phyloP scores from a whole-genome alignment of 805 yeast species.

The Saccharomycopsis javanensis region DNA sequence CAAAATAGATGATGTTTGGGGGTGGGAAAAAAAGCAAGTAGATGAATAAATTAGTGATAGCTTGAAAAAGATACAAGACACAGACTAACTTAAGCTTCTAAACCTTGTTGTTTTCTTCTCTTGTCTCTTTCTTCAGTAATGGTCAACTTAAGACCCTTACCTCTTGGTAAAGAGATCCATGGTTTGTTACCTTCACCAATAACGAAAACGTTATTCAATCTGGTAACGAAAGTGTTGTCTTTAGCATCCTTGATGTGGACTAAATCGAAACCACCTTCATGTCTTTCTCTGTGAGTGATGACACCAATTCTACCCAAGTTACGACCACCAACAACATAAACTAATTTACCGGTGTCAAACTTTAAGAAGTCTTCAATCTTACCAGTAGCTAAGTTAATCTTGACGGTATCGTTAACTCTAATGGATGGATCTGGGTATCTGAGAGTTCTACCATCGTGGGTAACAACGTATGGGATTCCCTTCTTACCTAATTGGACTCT shows the following conservation, averaged over 20 bases:
- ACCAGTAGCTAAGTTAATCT: constrained; percentile 93
- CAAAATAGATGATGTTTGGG: background rate
- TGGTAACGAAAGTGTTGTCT: constrained; percentile 92
- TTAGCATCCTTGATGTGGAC: constrained; percentile 93
- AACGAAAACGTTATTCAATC: constrained; percentile 86
- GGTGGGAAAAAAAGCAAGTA: background rate
- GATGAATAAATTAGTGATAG: background rate
- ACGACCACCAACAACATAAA: constrained; percentile 96
- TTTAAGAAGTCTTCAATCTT: constrained; percentile 83
- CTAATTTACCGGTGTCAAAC: constrained; percentile 87
- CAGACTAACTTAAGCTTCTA: constrained; percentile 21
- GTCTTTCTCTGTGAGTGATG: constrained; percentile 92
- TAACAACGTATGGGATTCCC: constrained; percentile 96
- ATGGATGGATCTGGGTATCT: constrained; percentile 98
- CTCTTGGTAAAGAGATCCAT: constrained; percentile 92
- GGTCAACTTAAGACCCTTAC: constrained; percentile 95
- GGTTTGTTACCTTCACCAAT: constrained; percentile 96
- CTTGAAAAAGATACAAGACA: background rate
- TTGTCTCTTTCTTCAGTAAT: constrained; percentile 98
- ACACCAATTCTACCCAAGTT: constrained; percentile 98
- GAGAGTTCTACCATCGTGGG: constrained; percentile 99
- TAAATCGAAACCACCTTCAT: constrained; percentile 96
- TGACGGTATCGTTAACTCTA: constrained; percentile 96
- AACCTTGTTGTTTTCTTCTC: constrained; percentile 79
- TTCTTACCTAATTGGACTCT: constrained; percentile 97